Base-by-base conservation (phyloP, 805 yeast genomes). In the Spathaspora passalidarum region DNA sequence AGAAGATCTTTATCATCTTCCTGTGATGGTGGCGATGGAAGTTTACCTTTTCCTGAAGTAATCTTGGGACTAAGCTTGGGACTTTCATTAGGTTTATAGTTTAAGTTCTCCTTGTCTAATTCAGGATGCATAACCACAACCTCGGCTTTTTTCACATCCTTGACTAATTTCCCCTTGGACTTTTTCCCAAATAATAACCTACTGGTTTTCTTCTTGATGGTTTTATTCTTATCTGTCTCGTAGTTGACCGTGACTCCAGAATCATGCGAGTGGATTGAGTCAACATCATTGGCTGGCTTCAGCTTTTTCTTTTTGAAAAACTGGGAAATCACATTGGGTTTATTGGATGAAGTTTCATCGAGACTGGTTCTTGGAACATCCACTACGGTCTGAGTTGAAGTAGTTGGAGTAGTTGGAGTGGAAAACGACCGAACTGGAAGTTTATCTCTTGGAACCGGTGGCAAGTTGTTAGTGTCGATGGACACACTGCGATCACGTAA, bases 381-480 rank as follows among this genome's bases (percentile, higher is more conserved):
- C 5, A 23, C 36, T 8, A 13, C 10, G 10, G 37, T 29, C 25
- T 32, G 18, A 6, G 20, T 18, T 5, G 21, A 5, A 11, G 21
- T 1, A 3, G 46, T 38, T 14, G 50, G 38, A 6, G 61, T 45
- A 38, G 69, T 75, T 0, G 76, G 76, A 22, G 61, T 62, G 9
- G 75, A 69, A 9, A 69, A 64, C 7, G 75, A 68, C 44, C 76
- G 47, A 8, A 55, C 40, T 9, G 67, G 66, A 6, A 39, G 23
- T 21, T 43, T 36, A 8, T 40, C 36, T 9, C 38, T 40, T 11
- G 59, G 58, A 10, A 60, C 53, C 9, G 62, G 48, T 1, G 66
- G 54, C 17, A 63, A 52, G 37, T 43, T 44, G 32, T 47, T 47
- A 7, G 52, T 32, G 11, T 67, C 72, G 6, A 63, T 47, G 49